Base-by-base conservation (phyloP, 495 filamentous ascomycete species). In the Umbilicaria muhlenbergii region DNA sequence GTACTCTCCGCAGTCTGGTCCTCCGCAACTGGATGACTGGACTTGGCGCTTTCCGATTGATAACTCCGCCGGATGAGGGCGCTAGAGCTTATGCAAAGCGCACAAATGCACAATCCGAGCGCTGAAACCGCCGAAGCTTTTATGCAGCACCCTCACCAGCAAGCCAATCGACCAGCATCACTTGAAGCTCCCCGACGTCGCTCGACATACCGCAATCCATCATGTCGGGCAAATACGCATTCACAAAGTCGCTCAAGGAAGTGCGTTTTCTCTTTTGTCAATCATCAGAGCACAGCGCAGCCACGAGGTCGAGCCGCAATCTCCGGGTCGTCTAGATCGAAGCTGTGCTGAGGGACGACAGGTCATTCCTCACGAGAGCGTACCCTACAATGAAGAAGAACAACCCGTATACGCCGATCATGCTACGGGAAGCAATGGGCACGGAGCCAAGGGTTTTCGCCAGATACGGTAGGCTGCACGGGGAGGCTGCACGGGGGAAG, bases 301-400 rank as follows among this genome's bases (percentile, higher is more conserved):
- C 80, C 44, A 79, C 81, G 45, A 75, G 92, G 92, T 92, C 64
- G 52, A 67, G 55, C 46, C 32, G 17, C 44, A 1, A 43, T 44
- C 41, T 34, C 24, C 19, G 17, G 12, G 24, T 41, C 32, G 41
- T 35, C 33, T 13, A 18, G 21, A 5, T 43, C 14, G 18, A 11
- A 12, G 10, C 38, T 19, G 6, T 7, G 17, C 37, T 21, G 13
- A 42, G 36, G 11, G 3, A 8, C 2, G 34, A 3, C 56, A 98
- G 91, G 62, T 75, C 81, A 11, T 98, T 98, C 71, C 69, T 98
- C 39, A 78, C 78, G 46, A 77, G 82, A 60, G 83, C 88, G 43
- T 98, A 98, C 65, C 92, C 91, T 5, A 88, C 83, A 52, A 96
- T 98, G 89, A 98, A 98, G 76, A 92, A 93, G 74, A 80, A 91